Conservation (phyloP, 352 stramenopile genomes). For the Globisporangium barbulae region DNA sequence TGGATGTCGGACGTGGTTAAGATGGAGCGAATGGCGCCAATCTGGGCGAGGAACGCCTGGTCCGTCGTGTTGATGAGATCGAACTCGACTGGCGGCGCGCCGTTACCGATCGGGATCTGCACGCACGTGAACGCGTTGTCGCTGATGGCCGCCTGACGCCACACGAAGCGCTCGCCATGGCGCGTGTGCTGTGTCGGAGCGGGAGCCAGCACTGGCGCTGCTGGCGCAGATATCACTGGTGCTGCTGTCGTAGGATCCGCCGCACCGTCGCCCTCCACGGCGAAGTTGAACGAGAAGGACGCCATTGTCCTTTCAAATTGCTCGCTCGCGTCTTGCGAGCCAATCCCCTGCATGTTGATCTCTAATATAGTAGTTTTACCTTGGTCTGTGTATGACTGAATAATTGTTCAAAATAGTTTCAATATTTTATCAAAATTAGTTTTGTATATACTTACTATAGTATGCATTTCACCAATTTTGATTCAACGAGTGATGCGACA, state of each 20-base stretch:
- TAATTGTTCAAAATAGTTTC: too few species aligned
- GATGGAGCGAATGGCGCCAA: constrained; percentile 59
- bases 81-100: constrained; percentile 29
- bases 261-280: constrained; percentile 25
- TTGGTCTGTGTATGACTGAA: too few species aligned
- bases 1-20: constrained; percentile 74
- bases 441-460: too few species aligned
- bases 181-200: constrained; percentile 26
- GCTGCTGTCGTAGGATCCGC: not conserved
- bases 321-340: not conserved
- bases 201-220: not conserved
- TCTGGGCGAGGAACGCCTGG: constrained; percentile 42
- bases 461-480: too few species aligned
- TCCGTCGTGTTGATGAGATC: constrained; percentile 65
- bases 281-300: constrained; percentile 75
- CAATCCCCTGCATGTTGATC: too few species aligned
- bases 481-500: too few species aligned
- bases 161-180: constrained; percentile 53
- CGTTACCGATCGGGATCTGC: constrained; percentile 21
- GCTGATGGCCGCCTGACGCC: constrained; percentile 4
- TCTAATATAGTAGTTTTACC: too few species aligned
- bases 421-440: too few species aligned
- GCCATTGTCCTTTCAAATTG: constrained; percentile 14
- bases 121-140: constrained; percentile 30
- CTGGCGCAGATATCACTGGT: not conserved